Evolutionary conservation across 2,329 filamentous ascomycete species (phyloP).

Genomic region (Colletotrichum orchidophilum): DNA sequence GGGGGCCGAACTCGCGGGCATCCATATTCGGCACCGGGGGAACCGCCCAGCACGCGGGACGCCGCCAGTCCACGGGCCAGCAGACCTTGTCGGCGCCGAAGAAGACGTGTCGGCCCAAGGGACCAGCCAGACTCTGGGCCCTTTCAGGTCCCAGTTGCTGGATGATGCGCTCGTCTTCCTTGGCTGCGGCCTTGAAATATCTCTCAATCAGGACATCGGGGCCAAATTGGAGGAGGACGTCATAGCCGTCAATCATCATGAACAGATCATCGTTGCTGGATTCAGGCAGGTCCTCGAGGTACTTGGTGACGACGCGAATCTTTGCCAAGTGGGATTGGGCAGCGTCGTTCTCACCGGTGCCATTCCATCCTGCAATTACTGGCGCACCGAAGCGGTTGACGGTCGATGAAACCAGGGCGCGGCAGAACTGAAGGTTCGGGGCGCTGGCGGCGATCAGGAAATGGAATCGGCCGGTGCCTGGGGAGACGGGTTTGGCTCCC

Average conservation of each 20-base stretch:
- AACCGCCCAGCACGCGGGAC: slow-evolving; percentile 51
- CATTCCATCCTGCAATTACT: slow-evolving; percentile 50
- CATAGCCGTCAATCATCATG: slow-evolving; percentile 70
- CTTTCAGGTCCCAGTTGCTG: slow-evolving; percentile 56
- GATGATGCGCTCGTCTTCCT: slow-evolving; percentile 61
- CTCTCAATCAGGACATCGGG: slow-evolving; percentile 69
- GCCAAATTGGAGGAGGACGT: slow-evolving; percentile 73
- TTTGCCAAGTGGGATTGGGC: slow-evolving; percentile 50
- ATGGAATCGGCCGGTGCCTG: slow-evolving; percentile 41
- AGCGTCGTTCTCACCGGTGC: slow-evolving; percentile 45
- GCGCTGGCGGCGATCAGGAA: slow-evolving; percentile 50
- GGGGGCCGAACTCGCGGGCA: slow-evolving; percentile 46
- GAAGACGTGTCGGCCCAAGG: slow-evolving; percentile 50
- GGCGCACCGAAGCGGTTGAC: slow-evolving; percentile 50
- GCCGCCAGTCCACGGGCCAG: slow-evolving; percentile 48
- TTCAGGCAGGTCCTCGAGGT: slow-evolving; percentile 41
- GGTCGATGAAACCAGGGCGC: slow-evolving; percentile 48
- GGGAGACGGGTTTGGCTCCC: slow-evolving; percentile 4
- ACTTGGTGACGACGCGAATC: slow-evolving; percentile 47
- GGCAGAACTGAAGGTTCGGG: slow-evolving; percentile 49
- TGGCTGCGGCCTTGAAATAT: slow-evolving; percentile 65
- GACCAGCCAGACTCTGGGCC: slow-evolving; percentile 41
- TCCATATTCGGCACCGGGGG: slow-evolving; percentile 47
- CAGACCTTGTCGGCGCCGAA: slow-evolving; percentile 57
- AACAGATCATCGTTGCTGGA: slow-evolving; percentile 65